Evolutionary conservation across 2,329 filamentous ascomycete genomes (phyloP), one percentile per base, ranked within the genome.

Genomic region (Diaporthe batatas): DNA sequence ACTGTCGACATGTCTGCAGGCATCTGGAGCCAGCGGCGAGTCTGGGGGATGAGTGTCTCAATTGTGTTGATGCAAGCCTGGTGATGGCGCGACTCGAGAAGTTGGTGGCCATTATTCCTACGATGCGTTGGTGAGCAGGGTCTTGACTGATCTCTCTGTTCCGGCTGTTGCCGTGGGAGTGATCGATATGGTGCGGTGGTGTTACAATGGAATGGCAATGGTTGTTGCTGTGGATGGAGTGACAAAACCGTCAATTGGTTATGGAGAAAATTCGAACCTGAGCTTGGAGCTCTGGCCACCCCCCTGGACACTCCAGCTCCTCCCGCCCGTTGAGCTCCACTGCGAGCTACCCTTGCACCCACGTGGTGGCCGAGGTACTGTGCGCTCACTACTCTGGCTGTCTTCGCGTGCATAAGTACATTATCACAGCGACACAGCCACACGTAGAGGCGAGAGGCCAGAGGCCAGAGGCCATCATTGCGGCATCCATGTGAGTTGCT

Each of bases 1-100:
- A 82, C 75, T 65, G 71, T 32, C 77, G 73, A 75, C 72, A 47
- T 73, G 74, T 73, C 68, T 76, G 76, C 53, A 77, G 77, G 74
- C 74, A 68, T 47, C 62, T 54, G 10, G 68, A 51, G 23, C 64
- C 39, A 68, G 64, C 34, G 49, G 11, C 10, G 47, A 75, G 23
- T 32, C 71, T 65, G 71, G 72, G 39, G 62, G 67, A 25, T 42
- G 69, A 62, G 65, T 65, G 36, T 47, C 53, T 70, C 25, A 49
- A 23, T 18, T 69, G 71, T 29, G 71, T 62, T 18, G 54, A 73
- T 58, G 58, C 68, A 51, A 71, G 59, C 58, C 71, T 62, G 54
- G 62, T 67, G 44, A 74, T 49, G 47, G 71, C 71, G 32, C 57
- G 55, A 18, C 21, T 55, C 44, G 69, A 62, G 47, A 57, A 36